Evolutionary conservation across 352 stramenopile genomes (phyloP), one percentile per base, ranked within the genome.

Genomic region (Phytophthora colocasiae): DNA sequence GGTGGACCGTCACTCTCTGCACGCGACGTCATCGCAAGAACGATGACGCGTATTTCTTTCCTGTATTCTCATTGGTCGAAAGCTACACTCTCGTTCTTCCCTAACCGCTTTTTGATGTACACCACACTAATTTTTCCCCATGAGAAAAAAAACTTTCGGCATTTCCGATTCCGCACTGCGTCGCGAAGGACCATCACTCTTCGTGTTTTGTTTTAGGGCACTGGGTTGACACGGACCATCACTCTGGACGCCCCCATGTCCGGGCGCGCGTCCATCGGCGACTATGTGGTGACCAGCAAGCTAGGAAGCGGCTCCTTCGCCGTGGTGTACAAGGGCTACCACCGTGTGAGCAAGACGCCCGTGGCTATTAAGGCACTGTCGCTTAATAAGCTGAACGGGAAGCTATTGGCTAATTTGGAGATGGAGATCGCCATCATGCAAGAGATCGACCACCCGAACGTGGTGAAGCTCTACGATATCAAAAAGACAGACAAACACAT

Each of bases 361-460:
- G 95, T 97, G 34, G 96, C 96, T 27, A 97, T 99, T 73, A 99
- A 99, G 77, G 92, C 90, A 58, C 97, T 99, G 70, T 91, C 90
- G 49, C 83, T 97, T 14, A 75, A 91, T 74, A 98, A 98, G 69
- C 79, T 98, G 4, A 98, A 96, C 41, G 89, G 90, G 58, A 99
- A 99, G 70, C 81, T 99, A 36, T 80, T 98, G 50, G 85, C 96
- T 58, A 99, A 99, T 74, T 73, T 99, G 34, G 95, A 99, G 71
- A 92, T 96, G 64, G 95, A 99, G 86, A 98, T 99, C 52, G 83
- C 86, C 43, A 99, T 99, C 52, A 92, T 99, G 57, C 84, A 90
- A 45, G 93, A 97, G 47, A 98, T 99, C 63, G 78, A 92, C 67
- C 96, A 99, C 76, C 93, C 84, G 3, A 99, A 99, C 68, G 95